Evolutionary conservation across 2,329 filamentous ascomycete species (phyloP), one percentile per base, ranked within the genome.

Genomic region (Aspergillus ruber): DNA sequence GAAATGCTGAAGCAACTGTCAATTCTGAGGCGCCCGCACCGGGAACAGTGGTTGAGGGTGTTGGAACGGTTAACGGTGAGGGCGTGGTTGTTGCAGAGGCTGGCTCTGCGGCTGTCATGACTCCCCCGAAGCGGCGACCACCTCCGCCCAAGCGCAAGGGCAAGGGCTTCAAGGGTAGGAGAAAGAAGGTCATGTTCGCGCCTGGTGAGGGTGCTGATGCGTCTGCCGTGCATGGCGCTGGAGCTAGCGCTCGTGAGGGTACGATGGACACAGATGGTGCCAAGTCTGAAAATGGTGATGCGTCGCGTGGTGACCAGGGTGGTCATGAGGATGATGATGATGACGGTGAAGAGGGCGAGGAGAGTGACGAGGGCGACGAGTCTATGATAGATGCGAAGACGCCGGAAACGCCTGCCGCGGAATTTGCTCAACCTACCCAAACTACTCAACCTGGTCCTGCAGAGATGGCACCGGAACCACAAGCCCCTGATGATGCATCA

Each of bases 81-180:
- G 81, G 80, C 33, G 71, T 82, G 17, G 74, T 82, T 17, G 80
- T 81, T 51, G 75, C 74, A 21, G 65, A 74, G 41, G 70, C 71
- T 64, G 53, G 59, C 64, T 56, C 75, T 65, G 58, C 73, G 67
- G 57, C 66, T 40, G 65, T 69, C 8, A 57, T 65, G 56, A 76
- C 76, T 18, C 76, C 77, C 13, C 69, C 74, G 4, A 77, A 76
- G 62, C 81, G 84, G 62, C 82, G 85, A 50, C 84, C 85, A 0
- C 85, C 84, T 23, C 85, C 86, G 1, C 87, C 87, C 0, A 90
- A 89, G 66, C 84, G 88, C 66, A 95, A 91, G 74, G 76, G 80
- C 42, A 90, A 87, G 66, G 86, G 88, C 0, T 83, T 86, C 32
- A 88, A 88, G 6, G 88, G 88, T 13, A 79, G 82, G 52, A 91